phyloP scores from a whole-genome alignment of 2,329 filamentous ascomycete genomes.

The Monosporascus sp. region DNA sequence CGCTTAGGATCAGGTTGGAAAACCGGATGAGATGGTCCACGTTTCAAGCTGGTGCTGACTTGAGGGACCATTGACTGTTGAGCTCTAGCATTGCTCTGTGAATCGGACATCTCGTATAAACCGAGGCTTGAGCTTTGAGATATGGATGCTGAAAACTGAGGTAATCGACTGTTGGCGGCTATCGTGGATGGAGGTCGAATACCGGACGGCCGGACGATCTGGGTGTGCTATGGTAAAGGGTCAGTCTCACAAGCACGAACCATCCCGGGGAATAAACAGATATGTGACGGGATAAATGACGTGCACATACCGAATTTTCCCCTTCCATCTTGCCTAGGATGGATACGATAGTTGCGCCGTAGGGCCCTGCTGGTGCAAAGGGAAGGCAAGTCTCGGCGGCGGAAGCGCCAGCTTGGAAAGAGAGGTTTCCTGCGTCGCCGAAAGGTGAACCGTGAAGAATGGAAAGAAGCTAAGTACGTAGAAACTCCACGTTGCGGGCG shows the following conservation, averaged over 20 bases:
- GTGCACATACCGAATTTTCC: conserved; percentile 18
- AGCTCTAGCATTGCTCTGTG: conserved; percentile 53
- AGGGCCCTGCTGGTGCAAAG: conserved; percentile 1
- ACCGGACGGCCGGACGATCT: conserved; percentile 10
- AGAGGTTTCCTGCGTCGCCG: not conserved
- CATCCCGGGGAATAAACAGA: not conserved
- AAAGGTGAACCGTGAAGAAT: not conserved
- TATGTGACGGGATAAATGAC: not conserved
- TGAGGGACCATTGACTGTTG: conserved; percentile 38
- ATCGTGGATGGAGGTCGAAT: conserved; percentile 5
- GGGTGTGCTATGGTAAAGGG: conserved; percentile 8
- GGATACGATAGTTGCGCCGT: not conserved
- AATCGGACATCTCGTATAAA: conserved; percentile 53
- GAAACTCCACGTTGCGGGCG: not conserved
- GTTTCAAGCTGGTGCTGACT: conserved; percentile 43
- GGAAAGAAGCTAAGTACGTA: not conserved
- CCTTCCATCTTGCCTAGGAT: conserved; percentile 17
- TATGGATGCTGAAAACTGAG: conserved; percentile 13
- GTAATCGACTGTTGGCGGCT: conserved; percentile 14
- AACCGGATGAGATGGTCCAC: conserved; percentile 43
- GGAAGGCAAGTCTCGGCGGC: conserved; percentile 4
- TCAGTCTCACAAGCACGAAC: conserved; percentile 5
- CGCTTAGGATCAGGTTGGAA: conserved; percentile 55
- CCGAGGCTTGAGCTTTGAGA: conserved; percentile 20
- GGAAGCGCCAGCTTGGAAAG: conserved; percentile 3